These are phyloP conservation scores for Cyberlindnera meyerae DNA, from an alignment of 805 yeast genomes.

Conservation along the genomic window DNA sequence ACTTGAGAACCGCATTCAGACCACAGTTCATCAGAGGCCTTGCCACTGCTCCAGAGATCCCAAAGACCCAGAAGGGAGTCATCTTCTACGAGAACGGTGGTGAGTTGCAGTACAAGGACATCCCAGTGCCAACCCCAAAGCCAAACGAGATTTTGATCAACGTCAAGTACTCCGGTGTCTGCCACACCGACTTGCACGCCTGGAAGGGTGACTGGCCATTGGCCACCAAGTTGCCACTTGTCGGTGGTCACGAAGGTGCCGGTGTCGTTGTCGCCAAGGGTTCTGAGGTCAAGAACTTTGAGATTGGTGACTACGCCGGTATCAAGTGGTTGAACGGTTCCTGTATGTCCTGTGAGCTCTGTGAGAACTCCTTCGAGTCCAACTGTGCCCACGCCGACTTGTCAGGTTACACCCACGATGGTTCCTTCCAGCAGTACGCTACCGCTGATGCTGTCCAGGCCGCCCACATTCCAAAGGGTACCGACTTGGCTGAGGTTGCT, in stretches of 20 bases:
- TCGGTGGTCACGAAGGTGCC: constrained; percentile 76
- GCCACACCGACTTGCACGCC: constrained; percentile 75
- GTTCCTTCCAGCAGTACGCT: constrained; percentile 61
- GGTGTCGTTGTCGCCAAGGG: constrained; percentile 67
- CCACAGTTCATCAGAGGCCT: constrained; percentile 23
- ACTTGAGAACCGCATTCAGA: constrained; percentile 18
- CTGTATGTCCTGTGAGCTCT: constrained; percentile 61
- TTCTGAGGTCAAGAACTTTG: constrained; percentile 53
- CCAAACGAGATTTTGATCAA: constrained; percentile 60
- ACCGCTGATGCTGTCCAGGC: constrained; percentile 65
- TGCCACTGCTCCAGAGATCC: constrained; percentile 34
- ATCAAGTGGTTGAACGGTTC: constrained; percentile 69
- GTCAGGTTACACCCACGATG: constrained; percentile 44
- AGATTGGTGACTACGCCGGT: constrained; percentile 65
- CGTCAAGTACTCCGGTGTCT: constrained; percentile 70
- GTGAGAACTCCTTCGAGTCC: constrained; percentile 54
- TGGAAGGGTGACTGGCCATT: constrained; percentile 37
- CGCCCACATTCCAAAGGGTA: constrained; percentile 53
- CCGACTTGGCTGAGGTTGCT: constrained; percentile 54
- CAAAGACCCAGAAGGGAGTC: constrained; percentile 47
- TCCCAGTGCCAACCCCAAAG: constrained; percentile 57
- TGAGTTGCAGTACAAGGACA: constrained; percentile 43
- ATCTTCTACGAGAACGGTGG: constrained; percentile 51
- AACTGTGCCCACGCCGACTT: constrained; percentile 69
- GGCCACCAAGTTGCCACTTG: constrained; percentile 54